Percentiles rank a stretch among this genome's conserved stretches.
Conservation (phyloP, 495 filamentous ascomycete genomes). For the Geoglossum glabrum region DNA sequence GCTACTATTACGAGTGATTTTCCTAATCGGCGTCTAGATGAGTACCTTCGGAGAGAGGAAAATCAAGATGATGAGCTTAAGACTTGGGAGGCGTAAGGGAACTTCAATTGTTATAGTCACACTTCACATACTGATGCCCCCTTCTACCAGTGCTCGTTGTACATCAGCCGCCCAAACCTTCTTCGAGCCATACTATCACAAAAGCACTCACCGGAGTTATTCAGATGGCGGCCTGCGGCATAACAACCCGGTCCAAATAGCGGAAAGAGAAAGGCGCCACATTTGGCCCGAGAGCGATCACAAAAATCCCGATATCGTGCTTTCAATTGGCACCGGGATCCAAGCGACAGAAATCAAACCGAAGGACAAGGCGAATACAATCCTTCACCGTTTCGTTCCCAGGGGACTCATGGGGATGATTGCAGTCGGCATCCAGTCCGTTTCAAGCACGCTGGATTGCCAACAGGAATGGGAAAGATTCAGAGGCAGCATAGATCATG, state of each 20-base stretch:
- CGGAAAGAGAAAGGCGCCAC: constrained; percentile 19
- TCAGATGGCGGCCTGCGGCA: constrained; percentile 10
- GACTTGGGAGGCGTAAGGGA: constrained; percentile 27
- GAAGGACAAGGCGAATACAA: too few species aligned
- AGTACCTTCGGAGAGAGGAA: constrained; percentile 22
- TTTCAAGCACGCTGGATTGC: too few species aligned
- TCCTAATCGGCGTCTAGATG: neutral
- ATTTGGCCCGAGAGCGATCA: constrained; percentile 17
- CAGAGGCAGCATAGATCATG: neutral
- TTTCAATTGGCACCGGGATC: constrained; percentile 21
- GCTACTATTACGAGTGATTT: too few species aligned
- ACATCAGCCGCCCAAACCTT: constrained; percentile 26
- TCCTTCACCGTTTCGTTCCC: too few species aligned
- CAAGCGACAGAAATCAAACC: too few species aligned
- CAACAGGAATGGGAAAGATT: too few species aligned
- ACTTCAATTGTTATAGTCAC: neutral
- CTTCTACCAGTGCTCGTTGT: constrained; percentile 23
- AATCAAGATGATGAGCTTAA: constrained; percentile 22
- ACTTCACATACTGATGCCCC: neutral
- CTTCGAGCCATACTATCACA: constrained; percentile 25
- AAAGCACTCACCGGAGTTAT: constrained; percentile 10
- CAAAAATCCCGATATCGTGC: constrained; percentile 18
- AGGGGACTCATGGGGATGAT: too few species aligned
- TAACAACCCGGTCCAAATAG: constrained; percentile 21
- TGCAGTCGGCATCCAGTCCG: too few species aligned